phyloP scores from a whole-genome alignment of 2,329 filamentous ascomycete genomes.

The Epichloe gansuensis region DNA sequence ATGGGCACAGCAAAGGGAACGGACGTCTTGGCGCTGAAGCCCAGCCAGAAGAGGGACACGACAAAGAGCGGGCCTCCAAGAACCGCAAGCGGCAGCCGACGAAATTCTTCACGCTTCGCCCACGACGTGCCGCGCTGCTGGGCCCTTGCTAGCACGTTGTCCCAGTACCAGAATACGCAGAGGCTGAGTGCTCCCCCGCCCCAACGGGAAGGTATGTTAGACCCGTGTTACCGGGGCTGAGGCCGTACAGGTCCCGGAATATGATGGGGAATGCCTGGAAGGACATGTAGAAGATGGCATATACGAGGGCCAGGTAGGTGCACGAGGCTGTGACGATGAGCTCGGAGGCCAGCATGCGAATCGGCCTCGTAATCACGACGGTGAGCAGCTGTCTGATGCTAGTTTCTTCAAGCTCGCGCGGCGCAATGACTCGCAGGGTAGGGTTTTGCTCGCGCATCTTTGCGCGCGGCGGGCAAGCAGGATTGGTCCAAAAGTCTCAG shows the following conservation, averaged over 20 bases:
- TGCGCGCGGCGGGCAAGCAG: conserved; percentile 46
- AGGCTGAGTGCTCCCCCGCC: conserved; percentile 48
- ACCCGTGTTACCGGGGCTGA: conserved; percentile 52
- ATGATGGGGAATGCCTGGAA: conserved; percentile 66
- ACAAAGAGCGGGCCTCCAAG: conserved; percentile 56
- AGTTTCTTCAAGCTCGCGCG: conserved; percentile 50
- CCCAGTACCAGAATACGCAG: conserved; percentile 53
- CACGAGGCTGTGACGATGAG: conserved; percentile 61
- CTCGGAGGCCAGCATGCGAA: conserved; percentile 62
- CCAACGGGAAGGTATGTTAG: conserved; percentile 59
- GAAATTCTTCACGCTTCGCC: conserved; percentile 51
- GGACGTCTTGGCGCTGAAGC: conserved; percentile 39
- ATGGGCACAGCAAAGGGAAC: conserved; percentile 44
- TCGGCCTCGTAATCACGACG: conserved; percentile 56
- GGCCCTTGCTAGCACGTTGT: conserved; percentile 44
- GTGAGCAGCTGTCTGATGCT: conserved; percentile 46
- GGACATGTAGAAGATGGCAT: conserved; percentile 57
- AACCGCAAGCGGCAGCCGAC: conserved; percentile 59
- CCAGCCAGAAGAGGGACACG: conserved; percentile 50
- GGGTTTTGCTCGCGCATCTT: conserved; percentile 43
- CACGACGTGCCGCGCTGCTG: conserved; percentile 39
- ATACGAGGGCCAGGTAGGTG: conserved; percentile 58
- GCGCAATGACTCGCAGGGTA: conserved; percentile 39
- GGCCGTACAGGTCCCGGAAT: conserved; percentile 50
- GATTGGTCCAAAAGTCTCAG: conserved; percentile 51